Conservation (phyloP, 2,329 filamentous ascomycete species). For the Ophiocordyceps australis region DNA sequence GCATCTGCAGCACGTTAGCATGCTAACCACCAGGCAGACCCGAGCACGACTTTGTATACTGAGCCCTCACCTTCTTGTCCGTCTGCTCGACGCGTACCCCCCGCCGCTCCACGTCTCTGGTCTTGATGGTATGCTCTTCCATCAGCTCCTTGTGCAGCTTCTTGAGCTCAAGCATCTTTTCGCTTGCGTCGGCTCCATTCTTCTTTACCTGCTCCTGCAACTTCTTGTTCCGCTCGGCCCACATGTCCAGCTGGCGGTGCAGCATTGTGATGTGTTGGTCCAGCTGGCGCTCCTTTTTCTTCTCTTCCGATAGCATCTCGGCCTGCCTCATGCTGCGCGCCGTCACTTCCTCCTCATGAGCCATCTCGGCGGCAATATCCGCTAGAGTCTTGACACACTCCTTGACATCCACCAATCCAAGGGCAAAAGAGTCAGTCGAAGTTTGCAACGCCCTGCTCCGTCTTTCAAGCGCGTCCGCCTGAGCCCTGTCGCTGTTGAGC, state of each 20-base stretch:
- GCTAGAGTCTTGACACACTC: conserved; percentile 79
- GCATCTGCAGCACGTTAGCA: conserved; percentile 47
- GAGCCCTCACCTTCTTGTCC: conserved; percentile 98
- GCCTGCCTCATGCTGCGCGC: conserved; percentile 62
- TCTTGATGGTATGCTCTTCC: conserved; percentile 73
- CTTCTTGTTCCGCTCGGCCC: conserved; percentile 73
- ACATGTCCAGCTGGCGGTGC: conserved; percentile 67
- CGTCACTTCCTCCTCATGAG: conserved; percentile 83
- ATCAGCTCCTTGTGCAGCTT: conserved; percentile 63
- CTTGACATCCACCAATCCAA: conserved; percentile 71
- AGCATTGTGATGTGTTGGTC: conserved; percentile 75
- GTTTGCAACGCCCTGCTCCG: conserved; percentile 82
- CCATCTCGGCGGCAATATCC: conserved; percentile 67
- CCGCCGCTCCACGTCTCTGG: conserved; percentile 79
- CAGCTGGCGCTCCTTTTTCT: conserved; percentile 79
- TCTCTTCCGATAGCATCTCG: conserved; percentile 73
- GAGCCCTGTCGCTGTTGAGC: conserved; percentile 58
- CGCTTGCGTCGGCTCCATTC: conserved; percentile 65
- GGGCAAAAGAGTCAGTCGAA: conserved; percentile 72
- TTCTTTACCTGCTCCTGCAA: conserved; percentile 63
- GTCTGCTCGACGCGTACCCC: conserved; percentile 93
- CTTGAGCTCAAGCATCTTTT: conserved; percentile 79
- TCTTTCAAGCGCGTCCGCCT: conserved; percentile 77
- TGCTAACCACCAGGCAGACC: not conserved
- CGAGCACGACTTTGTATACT: no score